Evolutionary conservation across 306 rosid species (phyloP).

Genomic region (Carpinus fangiana): DNA sequence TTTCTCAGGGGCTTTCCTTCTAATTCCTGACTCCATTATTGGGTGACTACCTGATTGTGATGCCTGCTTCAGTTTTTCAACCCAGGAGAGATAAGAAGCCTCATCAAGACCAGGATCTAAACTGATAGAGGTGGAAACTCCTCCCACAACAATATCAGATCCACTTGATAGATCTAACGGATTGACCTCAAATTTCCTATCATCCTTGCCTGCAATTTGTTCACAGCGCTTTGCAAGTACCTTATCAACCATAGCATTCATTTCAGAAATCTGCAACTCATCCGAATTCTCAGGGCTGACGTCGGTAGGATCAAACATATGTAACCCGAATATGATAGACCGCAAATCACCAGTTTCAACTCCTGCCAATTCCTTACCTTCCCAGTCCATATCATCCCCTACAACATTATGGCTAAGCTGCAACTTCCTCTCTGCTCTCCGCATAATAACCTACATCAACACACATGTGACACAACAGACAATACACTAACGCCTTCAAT

Average conservation of each 20-base stretch:
- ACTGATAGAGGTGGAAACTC: slow-evolving; percentile 38
- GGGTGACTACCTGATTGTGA: slow-evolving; percentile 49
- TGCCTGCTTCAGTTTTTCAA: slow-evolving; percentile 77
- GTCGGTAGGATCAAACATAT: slow-evolving; percentile 60
- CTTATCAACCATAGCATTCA: slow-evolving; percentile 69
- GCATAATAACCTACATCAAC: slow-evolving; percentile 72
- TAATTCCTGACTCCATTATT: slow-evolving; percentile 40
- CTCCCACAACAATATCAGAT: slow-evolving; percentile 37
- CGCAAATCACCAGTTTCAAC: slow-evolving; percentile 67
- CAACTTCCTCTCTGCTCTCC: slow-evolving; percentile 86
- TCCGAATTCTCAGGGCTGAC: slow-evolving; percentile 34
- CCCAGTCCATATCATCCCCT: slow-evolving; percentile 60
- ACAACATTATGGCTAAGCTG: slow-evolving; percentile 77
- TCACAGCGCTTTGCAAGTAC: slow-evolving; percentile 57
- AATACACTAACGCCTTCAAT: slow-evolving; percentile 15
- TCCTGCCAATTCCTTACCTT: slow-evolving; percentile 43
- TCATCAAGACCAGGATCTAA: slow-evolving; percentile 63
- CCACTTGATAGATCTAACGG: slow-evolving; percentile 43
- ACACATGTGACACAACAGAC: slow-evolving; percentile 28
- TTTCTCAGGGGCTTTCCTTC: slow-evolving; percentile 47
- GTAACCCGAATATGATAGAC: slow-evolving; percentile 80
- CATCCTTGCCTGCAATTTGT: slow-evolving; percentile 43
- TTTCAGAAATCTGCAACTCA: slow-evolving; percentile 51
- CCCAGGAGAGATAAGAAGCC: slow-evolving; percentile 83
- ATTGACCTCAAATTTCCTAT: slow-evolving; percentile 71